phyloP scores from a whole-genome alignment of 768 basidiomycete genomes.

The Pleurotus giganteus region DNA sequence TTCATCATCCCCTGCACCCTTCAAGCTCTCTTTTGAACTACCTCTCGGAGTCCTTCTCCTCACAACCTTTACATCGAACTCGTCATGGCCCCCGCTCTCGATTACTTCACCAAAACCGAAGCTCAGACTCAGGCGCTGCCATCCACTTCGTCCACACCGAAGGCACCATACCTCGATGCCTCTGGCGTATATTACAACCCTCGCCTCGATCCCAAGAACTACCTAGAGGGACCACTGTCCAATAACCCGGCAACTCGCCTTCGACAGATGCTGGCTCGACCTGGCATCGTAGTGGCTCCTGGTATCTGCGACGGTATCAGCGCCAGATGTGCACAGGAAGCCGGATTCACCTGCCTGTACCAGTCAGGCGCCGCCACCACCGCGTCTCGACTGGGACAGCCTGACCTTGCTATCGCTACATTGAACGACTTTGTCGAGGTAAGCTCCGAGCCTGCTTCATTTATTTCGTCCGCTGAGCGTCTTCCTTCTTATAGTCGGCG shows the following conservation, averaged over 20 bases:
- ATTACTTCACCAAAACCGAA: slow-evolving; percentile 7
- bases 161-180: background rate
- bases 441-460: too few species aligned
- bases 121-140: background rate
- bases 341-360: slow-evolving; percentile 77
- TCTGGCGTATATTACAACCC: slow-evolving; percentile 54
- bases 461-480: too few species aligned
- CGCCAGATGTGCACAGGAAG: slow-evolving; percentile 75
- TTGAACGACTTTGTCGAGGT: slow-evolving; percentile 74
- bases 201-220: slow-evolving; percentile 68
- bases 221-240: slow-evolving; percentile 65
- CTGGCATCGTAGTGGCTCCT: slow-evolving; percentile 76
- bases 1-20: too few species aligned
- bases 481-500: slow-evolving; percentile 42
- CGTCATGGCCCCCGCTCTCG: slow-evolving; percentile 17
- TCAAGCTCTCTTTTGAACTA: too few species aligned
- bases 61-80: too few species aligned
- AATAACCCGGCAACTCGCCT: slow-evolving; percentile 67
- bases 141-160: background rate
- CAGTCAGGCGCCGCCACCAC: slow-evolving; percentile 83
- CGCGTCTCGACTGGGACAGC: slow-evolving; percentile 73
- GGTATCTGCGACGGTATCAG: slow-evolving; percentile 81
- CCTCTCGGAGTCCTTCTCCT: too few species aligned
- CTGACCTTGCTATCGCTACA: slow-evolving; percentile 76
- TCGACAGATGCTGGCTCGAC: slow-evolving; percentile 65